Evolutionary conservation across 768 basidiomycete species (phyloP), one percentile per base, ranked within the genome.

Genomic region (Boletus tomentosulus): DNA sequence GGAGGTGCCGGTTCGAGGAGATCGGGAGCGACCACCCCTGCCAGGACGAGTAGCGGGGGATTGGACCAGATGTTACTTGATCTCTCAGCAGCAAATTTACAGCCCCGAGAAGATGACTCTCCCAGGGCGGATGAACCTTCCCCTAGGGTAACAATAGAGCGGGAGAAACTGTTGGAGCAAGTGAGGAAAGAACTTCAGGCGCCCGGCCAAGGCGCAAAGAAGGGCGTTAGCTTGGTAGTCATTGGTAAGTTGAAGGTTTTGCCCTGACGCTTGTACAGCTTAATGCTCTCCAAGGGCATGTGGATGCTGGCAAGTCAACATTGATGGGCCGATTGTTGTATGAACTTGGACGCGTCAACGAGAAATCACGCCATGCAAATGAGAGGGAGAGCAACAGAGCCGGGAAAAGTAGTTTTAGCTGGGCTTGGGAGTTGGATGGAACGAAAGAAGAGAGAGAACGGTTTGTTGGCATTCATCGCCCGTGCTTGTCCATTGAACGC

Each of bases 281-380:
- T 37, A 65, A 49, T 22, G 3, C 43, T 48, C 33, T 44, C 42
- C 45, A 61, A 98, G 96, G 97, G 37, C 97, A 99, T 65, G 97
- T 99, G 56, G 97, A 99, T 72, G 97, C 97, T 16, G 97, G 97
- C 25, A 99, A 99, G 71, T 97, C 94, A 5, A 99, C 97, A 1
- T 73, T 99, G 27, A 98, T 98, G 92, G 97, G 97, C 2, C 78
- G 96, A 51, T 64, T 99, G 54, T 64, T 98, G 48, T 98, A 98
- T 68, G 97, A 98, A 58, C 78, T 96, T 2, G 97, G 97, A 13
- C 78, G 81, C 59, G 67, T 98, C 46, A 88, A 89, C 56, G 94
- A 98, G 63, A 93, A 91, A 71, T 85, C 85, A 15, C 82, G 85
- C 50, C 73, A 81, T 37, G 83, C 86, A 12, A 98, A 96, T 65